Conservation (phyloP, 257 asterid genomes). For the Solanum chmielewskii region DNA sequence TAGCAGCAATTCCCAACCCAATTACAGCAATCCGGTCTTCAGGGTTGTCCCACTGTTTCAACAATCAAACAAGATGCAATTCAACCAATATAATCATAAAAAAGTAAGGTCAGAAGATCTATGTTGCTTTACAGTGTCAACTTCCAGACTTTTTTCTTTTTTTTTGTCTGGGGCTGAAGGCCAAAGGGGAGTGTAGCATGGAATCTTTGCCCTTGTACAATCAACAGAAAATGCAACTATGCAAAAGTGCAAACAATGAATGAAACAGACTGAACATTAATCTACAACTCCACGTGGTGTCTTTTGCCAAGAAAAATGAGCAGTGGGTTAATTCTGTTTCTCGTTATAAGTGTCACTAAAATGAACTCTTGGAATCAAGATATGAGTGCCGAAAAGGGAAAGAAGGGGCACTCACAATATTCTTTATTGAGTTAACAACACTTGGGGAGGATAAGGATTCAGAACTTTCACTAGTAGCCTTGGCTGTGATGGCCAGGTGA, state of each 20-base stretch:
- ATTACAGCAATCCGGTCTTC: conserved; percentile 80
- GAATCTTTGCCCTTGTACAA: background rate
- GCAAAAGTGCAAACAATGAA: background rate
- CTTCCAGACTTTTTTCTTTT: background rate
- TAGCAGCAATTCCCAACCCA: conserved; percentile 83
- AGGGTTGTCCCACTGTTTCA: conserved; percentile 72
- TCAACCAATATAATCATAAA: background rate
- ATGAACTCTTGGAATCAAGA: background rate
- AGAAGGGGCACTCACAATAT: conserved; percentile 44
- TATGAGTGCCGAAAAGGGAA: background rate
- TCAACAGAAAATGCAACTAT: background rate
- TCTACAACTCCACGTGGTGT: background rate
- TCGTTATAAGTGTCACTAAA: background rate
- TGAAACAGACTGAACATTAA: background rate
- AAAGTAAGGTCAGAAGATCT: background rate
- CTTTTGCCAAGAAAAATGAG: background rate
- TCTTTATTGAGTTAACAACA: conserved; percentile 45
- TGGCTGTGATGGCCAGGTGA: conserved; percentile 29
- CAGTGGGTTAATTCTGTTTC: background rate
- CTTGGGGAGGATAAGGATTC: conserved; percentile 4
- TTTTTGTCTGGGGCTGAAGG: background rate
- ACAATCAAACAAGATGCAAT: background rate
- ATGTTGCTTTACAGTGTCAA: background rate
- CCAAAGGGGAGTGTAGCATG: background rate
- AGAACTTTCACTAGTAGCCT: conserved; percentile 49